These are phyloP conservation scores for Perkinsus marinus DNA, from an alignment of 169 alveolate species.

Conservation along the genomic window DNA sequence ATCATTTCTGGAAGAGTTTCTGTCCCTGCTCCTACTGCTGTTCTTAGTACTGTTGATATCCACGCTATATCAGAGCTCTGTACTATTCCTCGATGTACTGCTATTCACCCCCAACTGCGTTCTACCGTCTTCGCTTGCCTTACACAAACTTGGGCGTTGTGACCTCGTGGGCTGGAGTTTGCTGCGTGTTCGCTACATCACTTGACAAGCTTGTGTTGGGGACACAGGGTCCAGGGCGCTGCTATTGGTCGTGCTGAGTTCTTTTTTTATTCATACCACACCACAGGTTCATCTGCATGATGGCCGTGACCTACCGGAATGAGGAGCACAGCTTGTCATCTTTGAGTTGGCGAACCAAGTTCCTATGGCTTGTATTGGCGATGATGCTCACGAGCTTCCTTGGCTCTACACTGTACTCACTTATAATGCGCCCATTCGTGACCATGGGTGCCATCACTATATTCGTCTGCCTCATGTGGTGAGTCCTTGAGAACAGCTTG, in stretches of 20 bases:
- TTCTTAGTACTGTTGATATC: not conserved
- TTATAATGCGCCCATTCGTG: not conserved
- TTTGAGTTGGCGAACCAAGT: not conserved
- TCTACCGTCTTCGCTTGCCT: not conserved
- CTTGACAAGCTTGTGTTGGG: too few species aligned
- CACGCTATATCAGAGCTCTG: not conserved
- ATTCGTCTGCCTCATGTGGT: not conserved
- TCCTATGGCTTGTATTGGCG: not conserved
- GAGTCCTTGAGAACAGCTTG: too few species aligned
- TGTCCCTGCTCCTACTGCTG: not conserved
- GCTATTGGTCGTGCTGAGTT: too few species aligned
- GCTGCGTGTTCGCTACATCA: too few species aligned
- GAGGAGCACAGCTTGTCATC: not conserved
- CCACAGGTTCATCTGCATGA: not conserved
- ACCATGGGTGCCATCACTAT: not conserved
- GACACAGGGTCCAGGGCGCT: too few species aligned
- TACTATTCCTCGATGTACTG: not conserved
- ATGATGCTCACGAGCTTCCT: not conserved
- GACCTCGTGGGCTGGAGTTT: too few species aligned
- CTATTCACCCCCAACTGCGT: not conserved
- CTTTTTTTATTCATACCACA: too few species aligned
- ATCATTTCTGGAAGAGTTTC: not conserved
- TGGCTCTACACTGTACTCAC: not conserved
- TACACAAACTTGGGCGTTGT: too few species aligned
- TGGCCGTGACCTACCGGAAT: not conserved